Evolutionary conservation across 805 yeast species (phyloP).

Genomic region (Hanseniaspora taiwanica): DNA sequence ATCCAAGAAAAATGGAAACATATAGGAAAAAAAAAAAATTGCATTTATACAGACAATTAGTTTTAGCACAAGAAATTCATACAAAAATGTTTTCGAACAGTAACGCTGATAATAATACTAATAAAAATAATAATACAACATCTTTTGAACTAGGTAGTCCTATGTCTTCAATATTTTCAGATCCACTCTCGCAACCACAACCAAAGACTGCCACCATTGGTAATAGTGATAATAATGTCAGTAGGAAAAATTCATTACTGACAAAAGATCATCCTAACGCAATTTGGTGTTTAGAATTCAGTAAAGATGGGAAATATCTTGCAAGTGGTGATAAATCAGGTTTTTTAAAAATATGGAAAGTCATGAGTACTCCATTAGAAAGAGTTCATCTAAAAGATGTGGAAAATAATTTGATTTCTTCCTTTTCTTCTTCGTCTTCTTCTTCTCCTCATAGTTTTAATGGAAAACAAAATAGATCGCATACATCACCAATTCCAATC

Average conservation of each 20-base stretch:
- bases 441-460: too few species aligned
- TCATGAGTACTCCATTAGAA: constrained; percentile 58
- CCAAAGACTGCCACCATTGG: constrained; percentile 1
- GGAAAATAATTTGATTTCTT: neutral
- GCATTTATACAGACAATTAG: constrained; percentile 36
- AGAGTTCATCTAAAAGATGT: constrained; percentile 31
- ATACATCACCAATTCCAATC: too few species aligned
- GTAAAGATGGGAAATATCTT: constrained; percentile 65
- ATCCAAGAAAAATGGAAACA: constrained; percentile 44
- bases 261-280: constrained; percentile 27
- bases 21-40: constrained; percentile 34
- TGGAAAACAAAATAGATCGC: neutral
- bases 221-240: too few species aligned
- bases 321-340: constrained; percentile 79
- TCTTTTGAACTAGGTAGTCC: constrained; percentile 3
- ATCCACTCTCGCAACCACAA: neutral
- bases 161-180: neutral
- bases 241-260: too few species aligned
- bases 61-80: constrained; percentile 52
- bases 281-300: constrained; percentile 63
- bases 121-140: too few species aligned
- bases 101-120: constrained; percentile 10
- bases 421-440: too few species aligned
- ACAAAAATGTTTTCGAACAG: constrained; percentile 3
- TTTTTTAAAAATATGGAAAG: constrained; percentile 62